Conservation (phyloP, 495 filamentous ascomycete genomes). For the Talaromyces adpressus region DNA sequence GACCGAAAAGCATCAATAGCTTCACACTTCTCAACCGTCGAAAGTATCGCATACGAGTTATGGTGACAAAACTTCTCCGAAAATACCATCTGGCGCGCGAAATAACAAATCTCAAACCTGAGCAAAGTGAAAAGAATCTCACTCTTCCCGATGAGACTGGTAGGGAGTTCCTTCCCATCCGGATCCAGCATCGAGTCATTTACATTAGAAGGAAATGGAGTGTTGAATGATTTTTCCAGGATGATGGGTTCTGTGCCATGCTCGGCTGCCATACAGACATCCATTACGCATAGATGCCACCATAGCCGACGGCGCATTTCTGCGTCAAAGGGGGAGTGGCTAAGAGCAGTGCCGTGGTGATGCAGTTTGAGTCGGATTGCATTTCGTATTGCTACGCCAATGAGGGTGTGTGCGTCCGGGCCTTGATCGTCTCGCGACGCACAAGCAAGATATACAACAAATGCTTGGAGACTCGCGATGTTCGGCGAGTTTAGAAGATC, state of each 20-base stretch:
- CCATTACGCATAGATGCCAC: constrained; percentile 40
- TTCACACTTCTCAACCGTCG: neutral
- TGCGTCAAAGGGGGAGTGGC: constrained; percentile 50
- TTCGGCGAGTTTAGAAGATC: neutral
- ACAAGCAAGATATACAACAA: neutral
- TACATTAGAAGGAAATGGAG: neutral
- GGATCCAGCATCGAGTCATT: neutral
- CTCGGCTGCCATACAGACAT: neutral
- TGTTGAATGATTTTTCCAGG: neutral
- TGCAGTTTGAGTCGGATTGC: neutral
- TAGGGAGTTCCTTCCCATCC: neutral
- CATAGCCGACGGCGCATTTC: constrained; percentile 70
- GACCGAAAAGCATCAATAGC: neutral
- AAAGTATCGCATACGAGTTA: neutral
- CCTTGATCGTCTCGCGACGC: neutral
- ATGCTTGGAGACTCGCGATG: neutral
- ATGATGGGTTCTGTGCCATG: neutral
- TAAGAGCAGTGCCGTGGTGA: neutral
- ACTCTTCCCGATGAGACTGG: neutral
- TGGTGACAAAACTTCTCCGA: neutral
- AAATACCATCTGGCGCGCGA: neutral
- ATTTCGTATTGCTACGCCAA: neutral
- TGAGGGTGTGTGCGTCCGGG: neutral
- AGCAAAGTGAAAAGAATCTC: neutral
- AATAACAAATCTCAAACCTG: neutral